A percentile compares a stretch with the other conserved stretches of the same genome.
Evolutionary conservation across 805 yeast genomes (phyloP).

Genomic region (Suhomyces vadensis): DNA sequence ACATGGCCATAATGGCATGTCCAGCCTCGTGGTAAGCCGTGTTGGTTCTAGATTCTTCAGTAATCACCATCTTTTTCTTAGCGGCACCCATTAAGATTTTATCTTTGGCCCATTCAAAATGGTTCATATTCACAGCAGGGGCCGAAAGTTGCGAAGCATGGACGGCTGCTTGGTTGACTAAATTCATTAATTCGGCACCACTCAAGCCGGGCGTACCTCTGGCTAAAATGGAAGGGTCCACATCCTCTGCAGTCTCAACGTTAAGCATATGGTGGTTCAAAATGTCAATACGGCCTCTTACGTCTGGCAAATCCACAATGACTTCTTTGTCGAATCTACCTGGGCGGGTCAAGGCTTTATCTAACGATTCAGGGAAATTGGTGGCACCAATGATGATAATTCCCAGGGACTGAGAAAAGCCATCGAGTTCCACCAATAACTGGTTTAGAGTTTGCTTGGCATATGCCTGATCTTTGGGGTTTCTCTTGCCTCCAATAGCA

Average conservation of each 20-base stretch:
- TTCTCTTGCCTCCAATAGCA: conserved; percentile 97
- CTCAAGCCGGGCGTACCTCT: conserved; percentile 97
- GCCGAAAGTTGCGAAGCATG: conserved; percentile 94
- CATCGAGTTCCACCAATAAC: conserved; percentile 92
- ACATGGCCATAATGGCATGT: conserved; percentile 97
- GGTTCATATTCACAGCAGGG: conserved; percentile 82
- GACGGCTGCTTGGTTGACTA: conserved; percentile 97
- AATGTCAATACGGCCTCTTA: conserved; percentile 93
- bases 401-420: conserved; percentile 88
- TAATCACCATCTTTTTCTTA: conserved; percentile 94
- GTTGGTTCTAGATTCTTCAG: conserved; percentile 89
- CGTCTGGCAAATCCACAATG: conserved; percentile 94
- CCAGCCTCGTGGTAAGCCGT: conserved; percentile 99
- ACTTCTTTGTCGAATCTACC: conserved; percentile 97
- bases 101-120: conserved; percentile 99
- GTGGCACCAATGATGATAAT: conserved; percentile 97
- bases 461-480: conserved; percentile 96
- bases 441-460: conserved; percentile 97
- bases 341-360: conserved; percentile 96
- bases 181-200: conserved; percentile 96
- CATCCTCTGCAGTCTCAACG: conserved; percentile 80
- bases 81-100: conserved; percentile 98
- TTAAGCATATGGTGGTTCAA: conserved; percentile 88
- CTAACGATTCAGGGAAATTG: conserved; percentile 94
- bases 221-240: conserved; percentile 87